phyloP scores from a whole-genome alignment of 768 basidiomycete species.

The Holtermannia corniformis region DNA sequence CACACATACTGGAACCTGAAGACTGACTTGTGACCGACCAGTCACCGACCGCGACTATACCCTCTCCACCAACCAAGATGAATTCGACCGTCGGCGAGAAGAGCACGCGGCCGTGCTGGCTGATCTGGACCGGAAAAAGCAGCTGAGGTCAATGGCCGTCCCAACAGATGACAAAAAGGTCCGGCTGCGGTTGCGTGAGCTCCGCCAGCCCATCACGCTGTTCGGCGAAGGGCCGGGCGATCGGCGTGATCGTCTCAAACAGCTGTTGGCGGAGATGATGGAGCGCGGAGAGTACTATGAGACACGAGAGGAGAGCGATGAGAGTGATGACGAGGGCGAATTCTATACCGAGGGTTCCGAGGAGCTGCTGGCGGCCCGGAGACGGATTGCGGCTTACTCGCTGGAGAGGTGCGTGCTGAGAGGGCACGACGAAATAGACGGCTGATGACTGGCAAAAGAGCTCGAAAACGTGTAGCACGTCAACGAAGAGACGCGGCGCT shows the following conservation, averaged over 20 bases:
- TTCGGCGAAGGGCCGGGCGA: slow-evolving; percentile 99
- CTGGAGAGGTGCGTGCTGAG: slow-evolving; percentile 66
- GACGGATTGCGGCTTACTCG: slow-evolving; percentile 84
- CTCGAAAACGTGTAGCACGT: slow-evolving; percentile 84
- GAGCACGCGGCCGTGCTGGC: slow-evolving; percentile 72
- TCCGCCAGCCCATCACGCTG: slow-evolving; percentile 92
- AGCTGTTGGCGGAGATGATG: slow-evolving; percentile 86
- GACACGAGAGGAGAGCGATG: slow-evolving; percentile 44
- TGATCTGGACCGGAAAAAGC: slow-evolving; percentile 96
- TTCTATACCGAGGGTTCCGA: slow-evolving; percentile 89
- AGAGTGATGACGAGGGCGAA: slow-evolving; percentile 54
- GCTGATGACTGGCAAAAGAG: slow-evolving; percentile 57
- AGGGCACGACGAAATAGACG: neutral
- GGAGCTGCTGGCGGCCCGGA: slow-evolving; percentile 73
- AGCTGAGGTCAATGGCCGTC: slow-evolving; percentile 82
- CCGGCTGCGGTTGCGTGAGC: slow-evolving; percentile 74
- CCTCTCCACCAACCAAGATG: slow-evolving; percentile 28
- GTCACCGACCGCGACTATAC: slow-evolving; percentile 27
- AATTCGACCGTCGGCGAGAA: slow-evolving; percentile 42
- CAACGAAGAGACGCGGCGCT: slow-evolving; percentile 83
- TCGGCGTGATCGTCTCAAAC: slow-evolving; percentile 83
- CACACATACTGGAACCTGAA: neutral
- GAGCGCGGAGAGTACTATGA: slow-evolving; percentile 70
- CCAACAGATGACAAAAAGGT: slow-evolving; percentile 96
- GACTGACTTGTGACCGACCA: neutral